Evolutionary conservation across 2,329 filamentous ascomycete genomes (phyloP).

Genomic region (Emergomyces africanus): DNA sequence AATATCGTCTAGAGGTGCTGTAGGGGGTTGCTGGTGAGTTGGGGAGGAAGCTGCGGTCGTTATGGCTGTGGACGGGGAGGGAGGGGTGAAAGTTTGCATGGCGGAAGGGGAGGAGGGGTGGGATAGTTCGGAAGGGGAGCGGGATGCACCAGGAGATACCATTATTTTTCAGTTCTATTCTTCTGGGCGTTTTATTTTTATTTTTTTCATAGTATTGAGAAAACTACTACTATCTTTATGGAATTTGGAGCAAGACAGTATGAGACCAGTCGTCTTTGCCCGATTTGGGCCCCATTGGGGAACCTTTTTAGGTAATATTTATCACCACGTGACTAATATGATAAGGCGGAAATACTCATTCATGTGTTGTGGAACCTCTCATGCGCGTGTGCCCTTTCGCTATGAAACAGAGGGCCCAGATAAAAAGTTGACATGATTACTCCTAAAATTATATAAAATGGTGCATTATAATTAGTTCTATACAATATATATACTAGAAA

Average conservation of each 20-base stretch:
- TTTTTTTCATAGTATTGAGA: not conserved
- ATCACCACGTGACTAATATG: not conserved
- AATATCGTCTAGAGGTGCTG: conserved; percentile 26
- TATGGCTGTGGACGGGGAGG: not conserved
- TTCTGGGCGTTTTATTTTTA: too few species aligned
- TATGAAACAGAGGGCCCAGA: too few species aligned
- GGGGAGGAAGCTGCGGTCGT: not conserved
- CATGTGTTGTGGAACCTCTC: too few species aligned
- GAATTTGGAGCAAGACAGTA: too few species aligned
- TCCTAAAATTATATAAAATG: too few species aligned
- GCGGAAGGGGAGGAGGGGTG: not conserved
- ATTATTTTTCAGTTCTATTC: not conserved
- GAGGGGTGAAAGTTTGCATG: not conserved
- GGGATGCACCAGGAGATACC: not conserved
- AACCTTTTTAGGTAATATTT: not conserved
- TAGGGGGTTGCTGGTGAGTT: not conserved
- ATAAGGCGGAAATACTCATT: too few species aligned
- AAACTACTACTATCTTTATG: too few species aligned
- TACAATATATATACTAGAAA: not conserved
- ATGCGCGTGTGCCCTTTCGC: too few species aligned
- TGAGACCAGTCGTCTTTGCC: too few species aligned
- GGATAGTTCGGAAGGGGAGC: not conserved
- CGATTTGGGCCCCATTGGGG: too few species aligned
- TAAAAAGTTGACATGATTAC: too few species aligned
- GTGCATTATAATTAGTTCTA: not conserved